These are phyloP conservation scores for Phragmites australis DNA, from an alignment of 176 grass and related monocot species.

Conservation along the genomic window DNA sequence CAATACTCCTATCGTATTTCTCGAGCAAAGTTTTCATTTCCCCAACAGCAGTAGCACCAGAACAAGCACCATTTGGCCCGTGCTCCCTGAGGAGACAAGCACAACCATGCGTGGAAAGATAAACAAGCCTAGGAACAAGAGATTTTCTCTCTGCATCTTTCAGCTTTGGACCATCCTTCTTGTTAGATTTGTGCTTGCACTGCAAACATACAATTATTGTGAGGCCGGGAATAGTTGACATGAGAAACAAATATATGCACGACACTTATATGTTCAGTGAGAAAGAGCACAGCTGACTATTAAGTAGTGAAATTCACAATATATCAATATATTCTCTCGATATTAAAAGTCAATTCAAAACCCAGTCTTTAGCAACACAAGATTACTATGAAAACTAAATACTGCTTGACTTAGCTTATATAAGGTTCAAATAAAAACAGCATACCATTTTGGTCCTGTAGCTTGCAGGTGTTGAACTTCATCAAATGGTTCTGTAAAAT, in stretches of 20 bases:
- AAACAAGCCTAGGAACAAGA: conserved; percentile 82
- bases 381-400: not conserved
- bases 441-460: conserved; percentile 69
- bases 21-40: conserved; percentile 81
- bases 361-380: conserved; percentile 1
- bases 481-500: conserved; percentile 69
- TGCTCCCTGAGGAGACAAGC: conserved; percentile 48
- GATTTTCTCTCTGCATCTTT: conserved; percentile 73
- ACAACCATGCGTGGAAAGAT: conserved; percentile 65
- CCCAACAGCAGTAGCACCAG: conserved; percentile 42
- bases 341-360: not conserved
- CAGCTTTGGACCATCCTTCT: conserved; percentile 47
- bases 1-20: conserved; percentile 85
- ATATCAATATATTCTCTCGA: not conserved
- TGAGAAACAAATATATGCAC: not conserved
- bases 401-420: conserved; percentile 8
- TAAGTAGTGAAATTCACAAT: not conserved
- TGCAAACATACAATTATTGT: conserved; percentile 37
- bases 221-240: not conserved
- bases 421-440: conserved; percentile 1
- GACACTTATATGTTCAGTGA: not conserved
- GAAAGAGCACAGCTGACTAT: not conserved
- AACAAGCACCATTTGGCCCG: conserved; percentile 53
- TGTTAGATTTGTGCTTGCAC: conserved; percentile 55
- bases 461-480: conserved; percentile 50